Evolutionary conservation across 1,284 basidiomycete genomes (phyloP).

Genomic region (Exobasidium rhododendri): DNA sequence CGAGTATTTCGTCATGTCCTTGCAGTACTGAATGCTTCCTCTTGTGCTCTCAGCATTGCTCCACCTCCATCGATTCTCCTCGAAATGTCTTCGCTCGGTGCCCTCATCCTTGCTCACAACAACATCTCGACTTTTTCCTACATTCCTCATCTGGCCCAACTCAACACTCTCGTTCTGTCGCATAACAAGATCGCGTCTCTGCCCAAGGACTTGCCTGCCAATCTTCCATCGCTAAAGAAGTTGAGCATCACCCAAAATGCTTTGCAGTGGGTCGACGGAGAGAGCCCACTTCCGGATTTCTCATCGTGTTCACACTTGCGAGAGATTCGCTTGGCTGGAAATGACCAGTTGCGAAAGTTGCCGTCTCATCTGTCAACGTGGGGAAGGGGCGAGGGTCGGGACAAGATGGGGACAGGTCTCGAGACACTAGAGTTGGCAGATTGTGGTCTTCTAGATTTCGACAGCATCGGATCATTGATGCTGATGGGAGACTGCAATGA

Average conservation of each 20-base stretch:
- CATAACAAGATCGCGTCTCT: slow-evolving; percentile 37
- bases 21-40: slow-evolving; percentile 17
- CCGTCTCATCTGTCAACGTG: slow-evolving; percentile 36
- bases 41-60: slow-evolving; percentile 13
- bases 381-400: slow-evolving; percentile 44
- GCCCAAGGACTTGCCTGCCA: slow-evolving; percentile 37
- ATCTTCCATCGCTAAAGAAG: slow-evolving; percentile 45
- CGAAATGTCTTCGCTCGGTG: slow-evolving; percentile 32
- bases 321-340: slow-evolving; percentile 45
- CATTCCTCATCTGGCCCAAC: slow-evolving; percentile 45
- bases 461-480: slow-evolving; percentile 25
- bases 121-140: slow-evolving; percentile 22
- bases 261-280: slow-evolving; percentile 20
- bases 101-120: slow-evolving; percentile 48
- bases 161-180: slow-evolving; percentile 52
- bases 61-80: slow-evolving; percentile 29
- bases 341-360: slow-evolving; percentile 24
- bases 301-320: slow-evolving; percentile 36
- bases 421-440: slow-evolving; percentile 42
- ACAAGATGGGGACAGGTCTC: slow-evolving; percentile 33
- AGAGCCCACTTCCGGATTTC: slow-evolving; percentile 37
- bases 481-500: slow-evolving; percentile 7
- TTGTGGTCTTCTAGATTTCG: slow-evolving; percentile 40
- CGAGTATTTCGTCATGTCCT: too few relatives aligned
- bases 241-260: slow-evolving; percentile 43